A percentile compares a stretch with the other conserved stretches of the same genome.
These are phyloP conservation scores for Exophiala sp. DNA, from an alignment of 2,329 filamentous ascomycete genomes.

Conservation along the genomic window DNA sequence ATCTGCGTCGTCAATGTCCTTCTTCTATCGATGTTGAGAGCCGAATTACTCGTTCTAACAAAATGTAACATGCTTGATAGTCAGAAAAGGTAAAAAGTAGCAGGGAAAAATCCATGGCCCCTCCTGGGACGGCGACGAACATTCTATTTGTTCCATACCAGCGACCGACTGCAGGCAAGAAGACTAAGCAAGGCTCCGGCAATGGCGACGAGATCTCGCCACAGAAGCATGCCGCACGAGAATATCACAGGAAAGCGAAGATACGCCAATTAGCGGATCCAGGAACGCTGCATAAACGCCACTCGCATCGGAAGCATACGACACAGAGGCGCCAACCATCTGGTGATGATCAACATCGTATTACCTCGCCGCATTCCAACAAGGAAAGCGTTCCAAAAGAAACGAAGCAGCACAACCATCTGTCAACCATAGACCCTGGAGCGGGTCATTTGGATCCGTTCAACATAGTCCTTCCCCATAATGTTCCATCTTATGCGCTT, in stretches of 20 bases:
- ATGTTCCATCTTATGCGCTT: neutral
- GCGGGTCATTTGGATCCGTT: conserved; percentile 1
- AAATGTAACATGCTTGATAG: neutral
- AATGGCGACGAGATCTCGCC: neutral
- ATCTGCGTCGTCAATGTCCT: neutral
- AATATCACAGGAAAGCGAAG: conserved; percentile 1
- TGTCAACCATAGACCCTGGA: neutral
- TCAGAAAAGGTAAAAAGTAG: neutral
- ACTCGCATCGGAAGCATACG: neutral
- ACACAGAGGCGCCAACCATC: neutral
- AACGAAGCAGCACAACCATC: neutral
- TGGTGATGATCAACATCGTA: too few species aligned
- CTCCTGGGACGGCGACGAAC: neutral
- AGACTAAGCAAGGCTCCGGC: neutral
- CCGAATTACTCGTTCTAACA: neutral
- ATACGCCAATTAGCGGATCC: neutral
- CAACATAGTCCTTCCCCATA: conserved; percentile 1
- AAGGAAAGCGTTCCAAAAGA: conserved; percentile 1
- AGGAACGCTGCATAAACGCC: neutral
- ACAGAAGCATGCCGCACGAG: conserved; percentile 3
- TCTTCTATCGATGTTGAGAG: neutral
- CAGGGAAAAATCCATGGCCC: neutral
- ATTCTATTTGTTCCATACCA: conserved; percentile 1
- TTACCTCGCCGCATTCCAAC: neutral
- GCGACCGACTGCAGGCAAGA: neutral